Conservation (phyloP, 2,329 filamentous ascomycete species). For the Didymella segeticola region DNA sequence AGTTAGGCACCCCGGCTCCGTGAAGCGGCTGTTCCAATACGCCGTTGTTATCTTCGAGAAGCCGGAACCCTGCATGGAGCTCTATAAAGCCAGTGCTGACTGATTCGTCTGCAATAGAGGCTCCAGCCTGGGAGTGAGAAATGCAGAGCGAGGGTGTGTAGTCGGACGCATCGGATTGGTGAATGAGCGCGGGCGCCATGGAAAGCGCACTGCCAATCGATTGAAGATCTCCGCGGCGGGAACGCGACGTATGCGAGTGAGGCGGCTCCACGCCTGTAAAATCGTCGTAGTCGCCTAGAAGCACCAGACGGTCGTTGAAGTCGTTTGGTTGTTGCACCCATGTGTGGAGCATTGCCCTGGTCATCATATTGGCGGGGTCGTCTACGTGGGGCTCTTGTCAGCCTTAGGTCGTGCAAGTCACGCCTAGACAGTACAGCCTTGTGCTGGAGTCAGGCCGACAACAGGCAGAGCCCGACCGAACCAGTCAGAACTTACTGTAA, state of each 20-base stretch:
- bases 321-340: background rate
- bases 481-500: background rate
- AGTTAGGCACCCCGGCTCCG: slow-evolving; percentile 20
- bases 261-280: background rate
- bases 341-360: background rate
- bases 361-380: slow-evolving; percentile 1
- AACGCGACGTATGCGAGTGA: background rate
- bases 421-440: slow-evolving; percentile 2
- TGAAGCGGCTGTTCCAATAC: slow-evolving; percentile 29
- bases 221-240: slow-evolving; percentile 12
- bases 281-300: background rate
- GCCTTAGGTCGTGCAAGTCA: slow-evolving; percentile 4
- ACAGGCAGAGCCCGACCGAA: background rate
- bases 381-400: slow-evolving; percentile 4
- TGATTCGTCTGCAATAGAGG: slow-evolving; percentile 36
- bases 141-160: slow-evolving; percentile 38
- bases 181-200: slow-evolving; percentile 41
- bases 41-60: slow-evolving; percentile 40
- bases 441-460: background rate
- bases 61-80: slow-evolving; percentile 26
- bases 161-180: slow-evolving; percentile 32
- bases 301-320: background rate
- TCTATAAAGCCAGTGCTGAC: slow-evolving; percentile 36
- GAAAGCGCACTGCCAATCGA: slow-evolving; percentile 32
- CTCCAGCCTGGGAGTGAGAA: slow-evolving; percentile 23